Evolutionary conservation across 371 early-diverging fungal species (phyloP).

Genomic region (Mucor velutinosus): DNA sequence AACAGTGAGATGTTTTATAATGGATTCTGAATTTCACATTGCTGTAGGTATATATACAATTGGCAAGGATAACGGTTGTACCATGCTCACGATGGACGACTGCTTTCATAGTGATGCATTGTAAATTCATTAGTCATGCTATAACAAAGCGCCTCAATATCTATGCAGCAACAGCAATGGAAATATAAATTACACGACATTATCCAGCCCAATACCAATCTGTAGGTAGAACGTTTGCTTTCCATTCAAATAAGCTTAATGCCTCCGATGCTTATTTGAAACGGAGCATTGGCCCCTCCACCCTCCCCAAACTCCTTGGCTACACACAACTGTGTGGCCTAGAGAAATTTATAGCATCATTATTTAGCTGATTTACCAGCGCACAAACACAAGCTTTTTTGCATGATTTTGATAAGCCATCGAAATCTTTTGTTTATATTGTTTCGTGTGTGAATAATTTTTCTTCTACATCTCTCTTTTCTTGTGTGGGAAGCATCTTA

Average conservation of each 20-base stretch:
- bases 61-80: too few species aligned
- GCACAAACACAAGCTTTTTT: not conserved
- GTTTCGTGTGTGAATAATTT: not conserved
- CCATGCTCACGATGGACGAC: too few species aligned
- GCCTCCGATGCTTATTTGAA: not conserved
- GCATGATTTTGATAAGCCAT: conserved; percentile 4
- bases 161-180: too few species aligned
- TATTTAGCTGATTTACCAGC: not conserved
- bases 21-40: not conserved
- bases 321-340: not conserved
- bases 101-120: too few species aligned
- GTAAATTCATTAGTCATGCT: too few species aligned
- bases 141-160: too few species aligned
- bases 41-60: too few species aligned
- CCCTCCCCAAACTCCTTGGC: not conserved
- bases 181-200: too few species aligned
- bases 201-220: too few species aligned
- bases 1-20: not conserved
- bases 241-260: too few species aligned
- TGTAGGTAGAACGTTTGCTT: not conserved
- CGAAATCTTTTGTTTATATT: not conserved
- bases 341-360: not conserved
- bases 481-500: conserved; percentile 2
- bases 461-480: not conserved
- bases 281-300: not conserved